A percentile compares a stretch with the other conserved stretches of the same genome.
These are phyloP conservation scores for Pyrus bretschneideri DNA, from an alignment of 306 rosid genomes.

Conservation along the genomic window DNA sequence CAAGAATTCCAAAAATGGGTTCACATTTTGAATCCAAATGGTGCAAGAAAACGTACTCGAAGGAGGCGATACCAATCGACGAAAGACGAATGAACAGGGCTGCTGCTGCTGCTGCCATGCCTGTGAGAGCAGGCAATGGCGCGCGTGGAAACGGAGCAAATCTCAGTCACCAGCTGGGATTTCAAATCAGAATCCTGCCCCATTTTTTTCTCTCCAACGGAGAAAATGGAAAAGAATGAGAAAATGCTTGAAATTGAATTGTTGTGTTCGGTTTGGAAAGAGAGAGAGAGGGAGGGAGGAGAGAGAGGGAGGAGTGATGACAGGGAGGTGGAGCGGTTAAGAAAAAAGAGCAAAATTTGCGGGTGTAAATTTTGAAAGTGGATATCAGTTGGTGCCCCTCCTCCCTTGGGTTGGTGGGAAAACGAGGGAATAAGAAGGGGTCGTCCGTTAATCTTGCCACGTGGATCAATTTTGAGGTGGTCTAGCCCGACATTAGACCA, in stretches of 20 bases:
- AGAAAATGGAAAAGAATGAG: constrained; percentile 9
- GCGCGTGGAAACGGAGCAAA: constrained; percentile 60
- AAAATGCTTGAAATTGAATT: constrained; percentile 17
- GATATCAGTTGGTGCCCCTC: constrained; percentile 37
- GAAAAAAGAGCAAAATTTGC: constrained; percentile 47
- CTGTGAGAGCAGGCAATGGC: constrained; percentile 51
- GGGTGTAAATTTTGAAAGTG: constrained; percentile 51
- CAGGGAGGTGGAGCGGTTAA: constrained; percentile 58
- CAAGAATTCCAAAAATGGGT: background rate
- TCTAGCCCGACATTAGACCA: background rate
- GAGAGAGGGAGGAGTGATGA: background rate
- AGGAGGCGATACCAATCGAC: constrained; percentile 87
- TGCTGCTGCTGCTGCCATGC: constrained; percentile 31
- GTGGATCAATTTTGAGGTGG: constrained; percentile 20
- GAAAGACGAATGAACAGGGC: constrained; percentile 26
- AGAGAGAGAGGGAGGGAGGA: background rate
- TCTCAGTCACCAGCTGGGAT: constrained; percentile 53
- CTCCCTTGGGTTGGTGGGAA: background rate
- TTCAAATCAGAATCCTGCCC: constrained; percentile 60
- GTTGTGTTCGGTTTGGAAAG: background rate
- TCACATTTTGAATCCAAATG: background rate
- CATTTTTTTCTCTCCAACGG: constrained; percentile 22
- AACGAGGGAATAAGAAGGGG: constrained; percentile 7
- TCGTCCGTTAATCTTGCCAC: constrained; percentile 41
- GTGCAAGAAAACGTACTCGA: constrained; percentile 48